These are phyloP conservation scores for Acacia acuminata DNA, from an alignment of 306 rosid genomes.

Conservation along the genomic window DNA sequence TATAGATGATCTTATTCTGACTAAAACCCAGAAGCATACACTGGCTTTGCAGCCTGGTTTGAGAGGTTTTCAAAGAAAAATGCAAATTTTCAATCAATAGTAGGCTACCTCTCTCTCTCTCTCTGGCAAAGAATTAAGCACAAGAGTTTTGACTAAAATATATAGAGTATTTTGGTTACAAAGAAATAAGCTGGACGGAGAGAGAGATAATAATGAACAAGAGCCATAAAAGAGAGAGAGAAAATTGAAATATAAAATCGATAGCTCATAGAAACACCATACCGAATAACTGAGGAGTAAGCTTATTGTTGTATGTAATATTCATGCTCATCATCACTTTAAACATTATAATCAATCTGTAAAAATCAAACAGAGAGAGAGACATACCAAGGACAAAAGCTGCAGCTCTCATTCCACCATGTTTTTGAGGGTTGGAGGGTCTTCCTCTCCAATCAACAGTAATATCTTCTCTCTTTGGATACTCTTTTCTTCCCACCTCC, in stretches of 20 bases:
- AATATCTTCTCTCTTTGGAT: constrained; percentile 41
- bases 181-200: background rate
- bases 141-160: background rate
- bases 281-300: background rate
- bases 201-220: background rate
- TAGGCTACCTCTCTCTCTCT: background rate
- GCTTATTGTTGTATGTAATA: background rate
- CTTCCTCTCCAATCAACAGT: constrained; percentile 81
- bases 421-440: constrained; percentile 54
- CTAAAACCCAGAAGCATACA: background rate
- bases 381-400: constrained; percentile 62
- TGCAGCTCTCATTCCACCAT: constrained; percentile 78
- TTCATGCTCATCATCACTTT: background rate
- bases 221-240: background rate
- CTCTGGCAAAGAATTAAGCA: background rate
- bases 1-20: background rate
- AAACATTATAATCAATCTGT: background rate
- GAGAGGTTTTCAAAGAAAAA: background rate
- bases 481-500: constrained; percentile 24
- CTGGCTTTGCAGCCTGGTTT: background rate
- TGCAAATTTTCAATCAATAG: background rate
- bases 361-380: background rate
- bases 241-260: background rate
- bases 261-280: background rate
- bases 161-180: background rate